Base-by-base conservation (phyloP, 2,329 filamentous ascomycete genomes). In the Sporothrix brasiliensis region DNA sequence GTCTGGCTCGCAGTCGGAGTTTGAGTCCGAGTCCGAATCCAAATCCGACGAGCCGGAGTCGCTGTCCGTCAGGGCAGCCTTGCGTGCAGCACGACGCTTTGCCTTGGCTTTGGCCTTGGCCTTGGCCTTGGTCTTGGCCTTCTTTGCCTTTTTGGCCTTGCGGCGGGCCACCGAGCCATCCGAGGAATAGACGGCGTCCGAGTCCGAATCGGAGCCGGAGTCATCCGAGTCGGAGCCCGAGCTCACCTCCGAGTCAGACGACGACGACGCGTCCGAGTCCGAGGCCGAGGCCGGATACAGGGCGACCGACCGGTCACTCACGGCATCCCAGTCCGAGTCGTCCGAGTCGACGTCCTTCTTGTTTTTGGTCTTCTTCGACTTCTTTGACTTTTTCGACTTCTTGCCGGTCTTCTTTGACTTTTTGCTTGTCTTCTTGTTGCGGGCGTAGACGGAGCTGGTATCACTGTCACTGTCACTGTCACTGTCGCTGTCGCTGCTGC, bases 311-410 rank as follows among this genome's bases (percentile, higher is more conserved):
- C 47, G 34, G 50, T 54, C 60, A 21, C 49, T 56, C 6, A 49
- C 3, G 2, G 41, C 39, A 3, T 52, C 52, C 89, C 53, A 66
- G 50, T 65, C 68, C 4, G 49, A 72, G 19, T 41, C 24, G 30
- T 47, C 61, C 53, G 41, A 44, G 34, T 52, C 49, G 21, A 13
- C 44, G 4, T 11, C 30, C 6, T 19, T 14, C 34, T 34, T 69
- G 24, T 54, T 65, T 30, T 50, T 56, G 21, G 24, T 30, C 68
- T 58, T 60, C 24, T 39, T 53, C 21, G 10, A 16, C 10, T 44
- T 56, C 21, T 49, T 54, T 30, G 39, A 52, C 30, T 7, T 21
- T 53, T 61, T 50, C 2, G 63, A 34, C 49, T 44, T 61, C 54
- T 49, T 30, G 21, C 68, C 67, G 9, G 21, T 41, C 30, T 60